A percentile compares a stretch with the other conserved stretches of the same genome.
phyloP scores from a whole-genome alignment of 2,329 filamentous ascomycete species.

The Zymoseptoria pseudotritici region DNA sequence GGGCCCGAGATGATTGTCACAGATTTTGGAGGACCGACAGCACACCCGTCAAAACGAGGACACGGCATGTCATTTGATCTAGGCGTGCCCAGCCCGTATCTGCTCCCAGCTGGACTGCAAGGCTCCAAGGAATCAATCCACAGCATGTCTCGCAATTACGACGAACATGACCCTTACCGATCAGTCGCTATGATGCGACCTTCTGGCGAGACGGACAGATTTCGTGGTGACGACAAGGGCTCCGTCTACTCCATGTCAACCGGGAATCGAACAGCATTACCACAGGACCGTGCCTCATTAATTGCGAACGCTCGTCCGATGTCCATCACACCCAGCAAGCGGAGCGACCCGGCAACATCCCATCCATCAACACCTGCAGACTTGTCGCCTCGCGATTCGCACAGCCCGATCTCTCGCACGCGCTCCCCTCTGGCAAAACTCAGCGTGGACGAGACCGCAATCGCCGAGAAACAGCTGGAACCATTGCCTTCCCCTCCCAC shows the following conservation, averaged over 20 bases:
- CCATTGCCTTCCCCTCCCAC: constrained; percentile 5
- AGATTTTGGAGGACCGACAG: constrained; percentile 16
- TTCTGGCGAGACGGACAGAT: constrained; percentile 34
- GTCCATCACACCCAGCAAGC: constrained; percentile 45
- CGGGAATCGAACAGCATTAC: constrained; percentile 34
- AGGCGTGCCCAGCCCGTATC: constrained; percentile 75
- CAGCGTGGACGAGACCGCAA: constrained; percentile 12
- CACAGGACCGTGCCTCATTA: constrained; percentile 41
- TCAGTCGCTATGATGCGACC: constrained; percentile 50
- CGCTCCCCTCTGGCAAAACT: constrained; percentile 6
- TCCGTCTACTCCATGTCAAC: constrained; percentile 47
- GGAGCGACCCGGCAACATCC: constrained; percentile 30
- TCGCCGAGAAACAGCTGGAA: constrained; percentile 12
- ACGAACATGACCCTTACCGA: constrained; percentile 79
- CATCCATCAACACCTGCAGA: constrained; percentile 8
- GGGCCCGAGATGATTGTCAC: constrained; percentile 53
- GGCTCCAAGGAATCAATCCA: constrained; percentile 78
- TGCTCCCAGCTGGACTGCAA: constrained; percentile 78
- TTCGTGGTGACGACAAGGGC: constrained; percentile 31
- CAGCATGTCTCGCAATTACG: constrained; percentile 70
- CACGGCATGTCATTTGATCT: constrained; percentile 55
- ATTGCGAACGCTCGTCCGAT: constrained; percentile 52
- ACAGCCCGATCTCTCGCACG: constrained; percentile 9
- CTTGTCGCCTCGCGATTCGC: constrained; percentile 17
- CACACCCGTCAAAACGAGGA: constrained; percentile 21